These are phyloP conservation scores for Clarireedia hainanense DNA, from an alignment of 2,329 filamentous ascomycete genomes.

Conservation along the genomic window DNA sequence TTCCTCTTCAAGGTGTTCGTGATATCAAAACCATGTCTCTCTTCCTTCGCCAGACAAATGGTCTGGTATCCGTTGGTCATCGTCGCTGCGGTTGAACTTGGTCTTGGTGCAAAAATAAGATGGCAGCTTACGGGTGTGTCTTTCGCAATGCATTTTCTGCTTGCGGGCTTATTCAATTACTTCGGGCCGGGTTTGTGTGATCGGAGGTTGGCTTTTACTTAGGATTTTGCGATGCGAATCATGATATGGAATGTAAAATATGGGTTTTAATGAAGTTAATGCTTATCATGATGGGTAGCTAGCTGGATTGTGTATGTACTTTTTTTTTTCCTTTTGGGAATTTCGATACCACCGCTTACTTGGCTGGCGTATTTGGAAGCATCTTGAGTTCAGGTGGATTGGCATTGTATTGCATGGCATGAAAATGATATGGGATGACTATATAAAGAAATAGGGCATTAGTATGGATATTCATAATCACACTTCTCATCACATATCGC, in stretches of 20 bases:
- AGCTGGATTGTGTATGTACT: neutral
- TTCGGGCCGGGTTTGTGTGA: conserved; percentile 19
- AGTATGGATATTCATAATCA: too few species aligned
- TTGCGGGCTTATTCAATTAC: conserved; percentile 35
- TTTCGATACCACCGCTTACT: too few species aligned
- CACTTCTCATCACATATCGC: too few species aligned
- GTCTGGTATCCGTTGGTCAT: conserved; percentile 60
- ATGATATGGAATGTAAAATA: neutral
- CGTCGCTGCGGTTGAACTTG: conserved; percentile 60
- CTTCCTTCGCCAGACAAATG: conserved; percentile 55
- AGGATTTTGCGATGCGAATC: neutral
- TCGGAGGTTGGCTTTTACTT: conserved; percentile 2
- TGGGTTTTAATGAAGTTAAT: neutral
- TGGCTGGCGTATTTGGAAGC: too few species aligned
- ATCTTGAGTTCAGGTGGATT: too few species aligned
- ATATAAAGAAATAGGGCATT: too few species aligned
- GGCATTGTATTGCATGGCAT: too few species aligned
- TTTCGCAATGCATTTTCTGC: conserved; percentile 38
- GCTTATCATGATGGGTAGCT: neutral
- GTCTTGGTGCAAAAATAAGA: conserved; percentile 32
- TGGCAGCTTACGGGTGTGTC: conserved; percentile 34
- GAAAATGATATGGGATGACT: too few species aligned
- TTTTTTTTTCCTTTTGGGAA: too few species aligned
- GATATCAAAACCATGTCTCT: conserved; percentile 62
- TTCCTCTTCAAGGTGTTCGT: conserved; percentile 64